phyloP scores from a whole-genome alignment of 768 basidiomycete genomes.

The Lanmaoa rubissima region DNA sequence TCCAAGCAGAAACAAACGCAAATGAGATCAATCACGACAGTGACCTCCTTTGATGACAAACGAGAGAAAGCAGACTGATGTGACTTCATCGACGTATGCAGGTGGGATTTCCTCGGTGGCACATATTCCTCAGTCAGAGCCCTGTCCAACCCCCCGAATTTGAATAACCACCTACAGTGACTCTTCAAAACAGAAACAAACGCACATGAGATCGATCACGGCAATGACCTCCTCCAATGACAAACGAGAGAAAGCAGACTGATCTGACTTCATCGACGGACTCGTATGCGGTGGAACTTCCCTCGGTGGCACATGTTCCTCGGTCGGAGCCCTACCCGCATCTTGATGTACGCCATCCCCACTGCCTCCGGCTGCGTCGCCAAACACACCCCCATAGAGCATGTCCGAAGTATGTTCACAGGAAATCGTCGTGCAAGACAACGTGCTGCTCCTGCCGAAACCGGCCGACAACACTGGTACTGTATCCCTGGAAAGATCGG shows the following conservation, averaged over 20 bases:
- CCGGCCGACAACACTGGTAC: too few relatives aligned
- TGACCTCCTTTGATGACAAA: neutral
- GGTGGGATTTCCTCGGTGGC: constrained; percentile 29
- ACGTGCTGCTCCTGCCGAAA: too few relatives aligned
- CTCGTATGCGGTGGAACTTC: constrained; percentile 32
- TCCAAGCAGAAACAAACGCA: neutral
- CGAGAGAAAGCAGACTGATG: neutral
- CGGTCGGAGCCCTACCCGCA: constrained; percentile 23
- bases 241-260: too few relatives aligned
- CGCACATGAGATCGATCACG: too few relatives aligned
- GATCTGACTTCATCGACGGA: too few relatives aligned
- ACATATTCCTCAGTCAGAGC: constrained; percentile 18
- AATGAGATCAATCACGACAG: neutral
- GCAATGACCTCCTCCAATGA: too few relatives aligned
- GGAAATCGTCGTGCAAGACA: too few relatives aligned
- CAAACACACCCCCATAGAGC: constrained; percentile 8
- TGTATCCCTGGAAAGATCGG: too few relatives aligned
- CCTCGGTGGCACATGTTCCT: constrained; percentile 15
- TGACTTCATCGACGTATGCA: constrained; percentile 8
- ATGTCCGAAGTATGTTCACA: too few relatives aligned
- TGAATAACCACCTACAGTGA: too few relatives aligned
- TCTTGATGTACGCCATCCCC: constrained; percentile 29
- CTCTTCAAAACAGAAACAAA: too few relatives aligned
- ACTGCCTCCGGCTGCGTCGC: constrained; percentile 23
- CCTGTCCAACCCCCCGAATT: too few relatives aligned